Evolutionary conservation across 768 basidiomycete genomes (phyloP), one percentile per base, ranked within the genome.

Genomic region (Coprinopsis strossmayeri): DNA sequence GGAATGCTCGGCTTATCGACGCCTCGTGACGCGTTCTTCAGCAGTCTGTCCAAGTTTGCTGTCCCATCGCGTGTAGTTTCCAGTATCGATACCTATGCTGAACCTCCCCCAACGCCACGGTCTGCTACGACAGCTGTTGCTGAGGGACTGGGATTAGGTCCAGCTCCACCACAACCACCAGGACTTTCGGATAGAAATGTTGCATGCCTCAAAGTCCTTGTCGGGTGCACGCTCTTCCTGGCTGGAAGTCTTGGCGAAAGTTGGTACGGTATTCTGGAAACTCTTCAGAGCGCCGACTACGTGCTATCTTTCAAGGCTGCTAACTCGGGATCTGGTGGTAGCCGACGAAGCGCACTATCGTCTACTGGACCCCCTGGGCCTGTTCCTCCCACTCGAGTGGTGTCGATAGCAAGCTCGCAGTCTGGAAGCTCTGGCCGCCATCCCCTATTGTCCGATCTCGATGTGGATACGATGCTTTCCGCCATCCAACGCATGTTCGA

Each of bases 271-370:
- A 78, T 97, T 7, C 71, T 98, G 45, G 94, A 97, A 59, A 82
- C 87, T 1, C 67, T 98, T 20, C 95, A 97, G 67, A 97, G 93
- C 55, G 94, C 95, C 5, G 93, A 95, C 57, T 92, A 92, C 57
- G 88, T 99, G 17, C 70, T 98, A 17, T 79, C 78, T 7, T 70
- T 76, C 57, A 85, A 81, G 64, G 67, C 65, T 4, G 59, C 59
- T 25, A 54, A 58, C 25, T 50, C 64, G 5, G 54, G 18, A 34
- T n/a, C 15, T 34, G 30, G 21, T 12, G 3, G 61, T 20, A 69
- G 64, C 46, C 64, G 68, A 46, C 61, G 61, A 37, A 66, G 65
- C 30, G 52, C 35, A 5, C 9, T 7, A 32, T 11, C 17, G 35
- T 38, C 35, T 61, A 7, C 55, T 66, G 21, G 57, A 54, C 7